Percentiles rank a stretch among this genome's conserved stretches.
Conservation (phyloP, 2,329 filamentous ascomycete species). For the Dothideomycetes sp. region DNA sequence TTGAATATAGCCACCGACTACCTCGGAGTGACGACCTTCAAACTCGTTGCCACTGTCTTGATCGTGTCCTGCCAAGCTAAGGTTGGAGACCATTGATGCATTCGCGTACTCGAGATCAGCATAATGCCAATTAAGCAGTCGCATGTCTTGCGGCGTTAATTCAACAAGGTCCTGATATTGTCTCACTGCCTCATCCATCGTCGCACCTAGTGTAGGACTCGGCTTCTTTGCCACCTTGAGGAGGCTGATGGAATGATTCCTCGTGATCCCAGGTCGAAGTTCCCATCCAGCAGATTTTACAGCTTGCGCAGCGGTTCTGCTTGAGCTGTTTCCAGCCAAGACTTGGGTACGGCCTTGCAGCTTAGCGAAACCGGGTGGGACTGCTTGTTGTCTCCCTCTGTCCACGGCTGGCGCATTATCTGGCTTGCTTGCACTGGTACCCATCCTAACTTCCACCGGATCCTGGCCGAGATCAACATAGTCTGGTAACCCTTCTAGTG, state of each 20-base stretch:
- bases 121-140: constrained; percentile 94
- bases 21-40: constrained; percentile 86
- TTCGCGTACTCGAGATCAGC: constrained; percentile 98
- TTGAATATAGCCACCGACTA: constrained; percentile 87
- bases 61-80: constrained; percentile 89
- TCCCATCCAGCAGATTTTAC: constrained; percentile 75
- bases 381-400: constrained; percentile 10
- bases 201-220: constrained; percentile 71
- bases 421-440: constrained; percentile 37
- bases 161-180: constrained; percentile 81
- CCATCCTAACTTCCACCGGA: constrained; percentile 36
- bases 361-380: constrained; percentile 40
- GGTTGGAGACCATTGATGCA: constrained; percentile 71
- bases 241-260: constrained; percentile 60
- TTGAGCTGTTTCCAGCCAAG: constrained; percentile 56
- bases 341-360: constrained; percentile 64
- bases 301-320: constrained; percentile 64
- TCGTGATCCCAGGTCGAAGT: constrained; percentile 50
- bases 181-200: constrained; percentile 80
- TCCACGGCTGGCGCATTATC: constrained; percentile 5
- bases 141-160: constrained; percentile 73
- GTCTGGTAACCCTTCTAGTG: constrained; percentile 71
- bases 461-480: constrained; percentile 77
- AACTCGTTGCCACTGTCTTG: constrained; percentile 97
- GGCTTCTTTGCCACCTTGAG: constrained; percentile 51